Base-by-base conservation (phyloP, 768 basidiomycete species). In the Leccinum truebloodii region DNA sequence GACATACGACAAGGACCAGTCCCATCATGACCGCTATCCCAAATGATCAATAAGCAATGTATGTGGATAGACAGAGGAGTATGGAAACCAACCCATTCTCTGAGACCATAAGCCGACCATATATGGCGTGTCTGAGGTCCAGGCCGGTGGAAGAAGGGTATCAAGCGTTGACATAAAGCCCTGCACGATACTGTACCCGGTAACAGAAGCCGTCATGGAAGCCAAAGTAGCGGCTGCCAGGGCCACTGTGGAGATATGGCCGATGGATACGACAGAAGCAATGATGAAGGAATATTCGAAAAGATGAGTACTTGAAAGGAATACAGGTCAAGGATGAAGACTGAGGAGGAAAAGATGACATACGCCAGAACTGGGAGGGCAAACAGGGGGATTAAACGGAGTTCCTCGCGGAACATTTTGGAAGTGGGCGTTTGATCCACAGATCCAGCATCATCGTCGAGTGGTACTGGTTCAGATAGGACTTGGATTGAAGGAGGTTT, bases 61-160 rank as follows among this genome's bases (percentile, higher is more conserved):
- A 49, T 51, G 39, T 37, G 10, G 16, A 24, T 30, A 28, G 58
- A 39, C 24, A 22, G 3, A 2, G 52, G 22, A 28, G 32, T 24
- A 30, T 20, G 16, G 22, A 49, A 57, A 78, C 87, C 50, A 64
- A 90, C 89, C 78, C 90, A 93, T 94, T 63, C 95, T 80, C 72
- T 95, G 94, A 9, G 89, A 75, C 95, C 95, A 96, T 8, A 96
- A 80, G 7, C 95, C 95, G 12, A 98, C 92, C 12, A 93, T 80
- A 16, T 88, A 77, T 0, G 95, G 96, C 32, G 88, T 86, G 1
- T 86, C 70, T 3, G 94, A 94, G 0, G 97, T 95, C 95, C 92
- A 99, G 16, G 96, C 95, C 41, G 92, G 86, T 1, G 97, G 96
- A 9, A 98, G 85, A 67, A 99, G 83, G 0, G 95, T 95, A 72